Conservation (phyloP, 129 eudicot species). For the Saussurea involucrata region DNA sequence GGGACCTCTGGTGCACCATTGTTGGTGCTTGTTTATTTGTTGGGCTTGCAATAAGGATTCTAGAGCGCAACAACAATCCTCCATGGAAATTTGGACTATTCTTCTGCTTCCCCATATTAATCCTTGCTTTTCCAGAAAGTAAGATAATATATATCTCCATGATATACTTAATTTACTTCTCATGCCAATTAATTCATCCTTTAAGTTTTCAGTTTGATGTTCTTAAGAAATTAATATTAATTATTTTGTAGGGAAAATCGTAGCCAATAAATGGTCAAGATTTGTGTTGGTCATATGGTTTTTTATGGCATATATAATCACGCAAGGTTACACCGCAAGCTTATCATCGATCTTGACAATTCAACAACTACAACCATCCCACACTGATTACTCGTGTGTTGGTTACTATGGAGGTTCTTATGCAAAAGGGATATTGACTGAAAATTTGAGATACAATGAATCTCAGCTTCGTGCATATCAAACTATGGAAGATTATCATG, state of each 20-base stretch:
- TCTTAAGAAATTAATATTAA: too few relatives aligned
- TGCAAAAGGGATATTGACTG: not conserved
- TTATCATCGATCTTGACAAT: not conserved
- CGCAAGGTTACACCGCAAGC: constrained; percentile 6
- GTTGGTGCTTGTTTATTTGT: not conserved
- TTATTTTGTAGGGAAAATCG: constrained; percentile 1
- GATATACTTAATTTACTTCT: not conserved
- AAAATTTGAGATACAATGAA: not conserved
- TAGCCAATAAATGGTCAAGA: not conserved
- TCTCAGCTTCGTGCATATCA: not conserved
- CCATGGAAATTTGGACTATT: not conserved
- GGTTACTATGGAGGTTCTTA: not conserved
- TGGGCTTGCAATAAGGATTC: constrained; percentile 6
- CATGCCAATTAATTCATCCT: not conserved
- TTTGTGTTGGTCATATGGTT: constrained; percentile 5
- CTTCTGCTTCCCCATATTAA: not conserved
- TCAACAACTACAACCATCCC: constrained; percentile 1
- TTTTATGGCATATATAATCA: not conserved
- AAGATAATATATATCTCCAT: not conserved
- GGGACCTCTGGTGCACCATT: constrained; percentile 2
- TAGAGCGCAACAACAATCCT: not conserved
- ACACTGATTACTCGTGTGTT: not conserved
- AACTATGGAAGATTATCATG: not conserved
- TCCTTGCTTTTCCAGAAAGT: not conserved
- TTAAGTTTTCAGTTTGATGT: not conserved